Percentiles rank a stretch among this genome's conserved stretches.
Evolutionary conservation across 306 rosid species (phyloP).

Genomic region (Gillenia trifoliata): DNA sequence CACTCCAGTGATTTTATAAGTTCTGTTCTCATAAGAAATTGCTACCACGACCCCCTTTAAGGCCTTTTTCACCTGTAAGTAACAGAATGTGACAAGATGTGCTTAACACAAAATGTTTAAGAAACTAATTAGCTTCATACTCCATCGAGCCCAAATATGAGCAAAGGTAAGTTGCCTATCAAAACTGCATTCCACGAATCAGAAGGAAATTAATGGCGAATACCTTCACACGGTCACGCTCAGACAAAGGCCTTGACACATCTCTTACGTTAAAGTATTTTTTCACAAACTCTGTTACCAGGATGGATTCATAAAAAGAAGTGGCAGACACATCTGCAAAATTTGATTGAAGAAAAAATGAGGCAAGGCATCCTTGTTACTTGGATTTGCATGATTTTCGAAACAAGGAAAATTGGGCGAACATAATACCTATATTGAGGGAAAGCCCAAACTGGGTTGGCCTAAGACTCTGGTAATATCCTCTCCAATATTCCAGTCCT

Average conservation of each 20-base stretch:
- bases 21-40: constrained; percentile 6
- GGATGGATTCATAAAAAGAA: constrained; percentile 51
- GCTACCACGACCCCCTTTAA: constrained; percentile 49
- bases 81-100: background rate
- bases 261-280: constrained; percentile 28
- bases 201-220: background rate
- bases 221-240: constrained; percentile 60
- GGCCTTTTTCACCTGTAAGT: constrained; percentile 42
- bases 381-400: no score
- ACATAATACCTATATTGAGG: constrained; percentile 43
- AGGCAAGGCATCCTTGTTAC: background rate
- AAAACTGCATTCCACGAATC: no score
- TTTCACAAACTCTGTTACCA: constrained; percentile 30
- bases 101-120: background rate
- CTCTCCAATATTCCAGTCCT: constrained; percentile 6
- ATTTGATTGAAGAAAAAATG: background rate
- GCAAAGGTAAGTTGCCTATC: no score
- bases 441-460: constrained; percentile 43
- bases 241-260: constrained; percentile 32
- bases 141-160: no score
- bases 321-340: constrained; percentile 64
- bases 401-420: background rate
- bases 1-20: constrained; percentile 37
- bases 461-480: constrained; percentile 22
- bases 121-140: no score